Conservation (phyloP, 257 asterid species). For the Capsicum pubescens region DNA sequence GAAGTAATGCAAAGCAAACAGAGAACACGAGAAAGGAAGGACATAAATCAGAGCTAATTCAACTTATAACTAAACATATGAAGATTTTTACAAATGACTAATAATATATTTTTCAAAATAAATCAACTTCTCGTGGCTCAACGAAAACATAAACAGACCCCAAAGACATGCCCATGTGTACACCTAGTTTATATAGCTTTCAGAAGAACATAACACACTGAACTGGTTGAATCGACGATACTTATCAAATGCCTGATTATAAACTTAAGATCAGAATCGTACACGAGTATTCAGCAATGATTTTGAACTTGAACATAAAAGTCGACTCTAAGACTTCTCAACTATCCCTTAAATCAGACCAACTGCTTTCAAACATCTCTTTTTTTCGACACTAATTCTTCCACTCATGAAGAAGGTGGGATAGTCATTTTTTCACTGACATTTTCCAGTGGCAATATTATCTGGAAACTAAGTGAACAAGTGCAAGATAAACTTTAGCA, state of each 20-base stretch:
- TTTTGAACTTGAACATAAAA: not conserved
- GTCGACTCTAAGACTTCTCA: not conserved
- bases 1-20: not conserved
- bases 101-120: not conserved
- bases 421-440: not conserved
- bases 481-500: slow-evolving; percentile 18
- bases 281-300: not conserved
- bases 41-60: not conserved
- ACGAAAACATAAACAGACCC: not conserved
- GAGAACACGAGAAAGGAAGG: not conserved
- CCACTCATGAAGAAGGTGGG: slow-evolving; percentile 24
- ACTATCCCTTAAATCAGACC: not conserved
- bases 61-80: not conserved
- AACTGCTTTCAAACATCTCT: not conserved
- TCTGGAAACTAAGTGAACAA: not conserved
- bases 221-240: not conserved
- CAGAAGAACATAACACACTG: slow-evolving; percentile 10
- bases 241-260: slow-evolving; percentile 1
- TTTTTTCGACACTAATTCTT: not conserved
- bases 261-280: not conserved
- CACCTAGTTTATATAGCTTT: slow-evolving; percentile 16
- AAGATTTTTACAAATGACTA: not conserved
- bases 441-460: not conserved
- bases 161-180: not conserved
- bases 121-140: not conserved